Conservation (phyloP, 139 green algal species). For the Zygnema circumcarinatum region DNA sequence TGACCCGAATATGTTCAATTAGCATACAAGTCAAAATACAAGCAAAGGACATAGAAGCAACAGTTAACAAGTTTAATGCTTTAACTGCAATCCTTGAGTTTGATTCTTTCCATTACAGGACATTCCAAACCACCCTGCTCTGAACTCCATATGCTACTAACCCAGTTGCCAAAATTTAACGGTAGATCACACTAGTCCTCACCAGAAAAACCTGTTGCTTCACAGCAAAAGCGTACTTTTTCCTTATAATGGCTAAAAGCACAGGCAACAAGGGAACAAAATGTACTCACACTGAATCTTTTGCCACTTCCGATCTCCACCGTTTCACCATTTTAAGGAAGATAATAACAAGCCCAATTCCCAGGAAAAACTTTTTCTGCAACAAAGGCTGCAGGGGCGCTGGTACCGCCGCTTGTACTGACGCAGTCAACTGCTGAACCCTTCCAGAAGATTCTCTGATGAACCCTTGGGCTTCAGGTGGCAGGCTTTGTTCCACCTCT, state of each 20-base stretch:
- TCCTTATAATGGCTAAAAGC: too few species aligned
- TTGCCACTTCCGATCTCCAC: not conserved
- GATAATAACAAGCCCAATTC: not conserved
- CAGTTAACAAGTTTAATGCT: too few species aligned
- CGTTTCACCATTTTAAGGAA: not conserved
- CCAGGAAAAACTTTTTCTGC: not conserved
- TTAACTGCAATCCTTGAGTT: too few species aligned
- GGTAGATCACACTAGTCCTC: too few species aligned
- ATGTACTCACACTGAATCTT: not conserved
- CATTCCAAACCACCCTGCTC: too few species aligned
- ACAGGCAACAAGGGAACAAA: not conserved
- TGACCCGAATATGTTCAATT: too few species aligned
- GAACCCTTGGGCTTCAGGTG: not conserved
- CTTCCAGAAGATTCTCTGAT: not conserved
- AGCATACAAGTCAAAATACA: too few species aligned
- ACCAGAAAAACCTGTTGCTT: too few species aligned
- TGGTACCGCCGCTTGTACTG: not conserved
- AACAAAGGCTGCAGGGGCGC: not conserved
- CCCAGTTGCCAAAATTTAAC: not conserved
- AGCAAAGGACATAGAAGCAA: too few species aligned
- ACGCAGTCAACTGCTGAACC: not conserved
- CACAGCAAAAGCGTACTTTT: too few species aligned
- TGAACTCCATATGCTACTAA: not conserved
- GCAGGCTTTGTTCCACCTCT: slow-evolving; percentile 8
- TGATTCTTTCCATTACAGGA: too few species aligned